These are phyloP conservation scores for Penicillium paneum DNA, from an alignment of 2,329 filamentous ascomycete species.

Conservation along the genomic window DNA sequence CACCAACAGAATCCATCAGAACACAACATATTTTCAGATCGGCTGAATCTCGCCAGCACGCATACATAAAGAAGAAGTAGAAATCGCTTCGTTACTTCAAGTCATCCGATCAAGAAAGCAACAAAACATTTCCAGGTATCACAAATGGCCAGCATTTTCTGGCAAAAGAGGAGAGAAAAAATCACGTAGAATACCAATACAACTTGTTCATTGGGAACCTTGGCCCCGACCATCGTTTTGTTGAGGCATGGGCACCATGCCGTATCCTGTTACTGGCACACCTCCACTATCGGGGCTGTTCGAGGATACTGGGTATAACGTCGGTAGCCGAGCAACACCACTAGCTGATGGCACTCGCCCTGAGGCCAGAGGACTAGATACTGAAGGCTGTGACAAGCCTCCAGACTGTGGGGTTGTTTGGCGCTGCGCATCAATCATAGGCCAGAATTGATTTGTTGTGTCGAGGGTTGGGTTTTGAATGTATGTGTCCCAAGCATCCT, in stretches of 20 bases:
- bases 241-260: conserved; percentile 12
- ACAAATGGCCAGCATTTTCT: neutral
- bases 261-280: conserved; percentile 15
- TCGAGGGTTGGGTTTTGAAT: conserved; percentile 58
- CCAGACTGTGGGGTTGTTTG: conserved; percentile 20
- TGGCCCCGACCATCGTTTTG: conserved; percentile 12
- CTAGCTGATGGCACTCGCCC: conserved; percentile 18
- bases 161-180: neutral
- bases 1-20: neutral
- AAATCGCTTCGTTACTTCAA: neutral
- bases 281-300: conserved; percentile 14
- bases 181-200: neutral
- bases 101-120: neutral
- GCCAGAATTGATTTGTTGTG: conserved; percentile 40
- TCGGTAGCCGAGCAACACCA: conserved; percentile 13
- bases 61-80: neutral
- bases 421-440: conserved; percentile 34
- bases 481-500: conserved; percentile 69
- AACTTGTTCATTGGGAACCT: conserved; percentile 7
- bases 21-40: neutral
- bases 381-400: conserved; percentile 17
- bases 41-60: neutral
- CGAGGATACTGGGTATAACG: conserved; percentile 16
- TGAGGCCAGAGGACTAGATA: conserved; percentile 22
- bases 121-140: neutral